Conservation (phyloP, 2,329 filamentous ascomycete species). For the Ilyonectria robusta region DNA sequence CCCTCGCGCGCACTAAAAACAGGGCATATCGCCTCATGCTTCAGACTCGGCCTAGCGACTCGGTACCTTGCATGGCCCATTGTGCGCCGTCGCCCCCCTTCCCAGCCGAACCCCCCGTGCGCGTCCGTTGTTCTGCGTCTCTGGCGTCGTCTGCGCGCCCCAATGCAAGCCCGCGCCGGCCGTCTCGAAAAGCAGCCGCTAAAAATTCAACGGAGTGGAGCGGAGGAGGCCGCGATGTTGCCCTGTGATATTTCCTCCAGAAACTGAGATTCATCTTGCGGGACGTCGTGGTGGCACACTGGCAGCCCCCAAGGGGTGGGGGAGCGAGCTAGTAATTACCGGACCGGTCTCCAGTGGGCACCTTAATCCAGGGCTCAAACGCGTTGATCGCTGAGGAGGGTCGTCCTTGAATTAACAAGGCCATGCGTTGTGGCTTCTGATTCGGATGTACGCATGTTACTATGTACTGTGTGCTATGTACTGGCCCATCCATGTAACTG, state of each 20-base stretch:
- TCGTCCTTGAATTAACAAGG: neutral
- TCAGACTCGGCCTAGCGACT: conserved; percentile 16
- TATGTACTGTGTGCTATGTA: too few species aligned
- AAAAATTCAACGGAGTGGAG: neutral
- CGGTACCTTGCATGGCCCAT: conserved; percentile 30
- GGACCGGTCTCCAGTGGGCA: neutral
- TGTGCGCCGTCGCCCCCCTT: conserved; percentile 1
- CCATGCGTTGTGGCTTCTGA: neutral
- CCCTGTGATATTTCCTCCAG: neutral
- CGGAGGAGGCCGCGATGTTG: neutral
- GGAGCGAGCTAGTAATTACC: neutral
- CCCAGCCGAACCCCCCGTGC: conserved; percentile 4
- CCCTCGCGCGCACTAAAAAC: neutral
- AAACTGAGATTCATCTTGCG: neutral
- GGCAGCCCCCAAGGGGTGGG: neutral
- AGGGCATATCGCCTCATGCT: conserved; percentile 1
- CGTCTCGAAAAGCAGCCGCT: conserved; percentile 21
- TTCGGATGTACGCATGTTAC: neutral
- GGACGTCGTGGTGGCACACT: neutral
- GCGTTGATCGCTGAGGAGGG: neutral
- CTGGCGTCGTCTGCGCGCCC: neutral
- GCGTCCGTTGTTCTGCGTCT: conserved; percentile 10
- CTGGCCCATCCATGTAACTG: too few species aligned
- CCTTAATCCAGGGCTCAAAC: neutral
- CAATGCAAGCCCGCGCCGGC: conserved; percentile 25